phyloP scores from a whole-genome alignment of 179 eudicot species.

The Heliamphora ciliata region DNA sequence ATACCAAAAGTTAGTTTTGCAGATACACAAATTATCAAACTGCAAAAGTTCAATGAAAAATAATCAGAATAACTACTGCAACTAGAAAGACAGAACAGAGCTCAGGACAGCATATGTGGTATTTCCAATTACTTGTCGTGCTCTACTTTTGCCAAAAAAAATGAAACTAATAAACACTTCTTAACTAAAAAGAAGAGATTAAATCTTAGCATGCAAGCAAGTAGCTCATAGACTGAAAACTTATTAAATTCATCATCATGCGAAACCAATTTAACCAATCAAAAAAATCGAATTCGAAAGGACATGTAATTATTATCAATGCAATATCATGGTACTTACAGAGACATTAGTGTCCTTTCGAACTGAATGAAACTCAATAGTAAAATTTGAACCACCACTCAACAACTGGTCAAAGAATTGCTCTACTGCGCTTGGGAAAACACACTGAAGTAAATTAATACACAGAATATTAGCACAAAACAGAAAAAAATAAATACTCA shows the following conservation, averaged over 20 bases:
- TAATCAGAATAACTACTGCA: neutral
- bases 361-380: conserved; percentile 49
- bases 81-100: neutral
- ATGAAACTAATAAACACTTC: neutral
- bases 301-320: neutral
- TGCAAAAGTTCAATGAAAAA: neutral
- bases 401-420: conserved; percentile 65
- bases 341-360: conserved; percentile 68
- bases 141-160: neutral
- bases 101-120: neutral
- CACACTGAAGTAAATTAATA: conserved; percentile 39
- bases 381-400: conserved; percentile 62
- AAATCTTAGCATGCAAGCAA: neutral
- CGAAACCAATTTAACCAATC: neutral
- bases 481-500: neutral
- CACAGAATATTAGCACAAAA: neutral
- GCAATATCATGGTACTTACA: conserved; percentile 33
- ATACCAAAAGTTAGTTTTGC: neutral
- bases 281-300: conserved; percentile 1
- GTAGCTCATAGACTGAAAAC: neutral
- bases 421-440: conserved; percentile 68
- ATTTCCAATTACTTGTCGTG: neutral
- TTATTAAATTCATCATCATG: neutral
- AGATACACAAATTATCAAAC: neutral
- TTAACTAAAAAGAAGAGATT: neutral